Percentiles rank a stretch among this genome's conserved stretches.
phyloP scores from a whole-genome alignment of 352 stramenopile genomes.

The Globisporangium spiculum region DNA sequence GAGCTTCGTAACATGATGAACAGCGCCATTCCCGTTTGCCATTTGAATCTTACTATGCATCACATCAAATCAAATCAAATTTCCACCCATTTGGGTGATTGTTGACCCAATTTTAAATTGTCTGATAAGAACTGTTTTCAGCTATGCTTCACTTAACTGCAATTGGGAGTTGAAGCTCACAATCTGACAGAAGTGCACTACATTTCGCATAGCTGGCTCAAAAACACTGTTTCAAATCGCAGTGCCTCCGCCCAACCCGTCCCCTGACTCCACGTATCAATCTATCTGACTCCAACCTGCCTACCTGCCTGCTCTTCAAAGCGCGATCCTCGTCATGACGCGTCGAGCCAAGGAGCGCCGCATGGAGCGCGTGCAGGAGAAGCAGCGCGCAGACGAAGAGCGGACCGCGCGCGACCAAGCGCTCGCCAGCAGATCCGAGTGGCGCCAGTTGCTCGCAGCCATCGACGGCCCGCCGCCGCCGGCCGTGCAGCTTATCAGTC shows the following conservation, averaged over 20 bases:
- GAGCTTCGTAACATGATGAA: constrained; percentile 1
- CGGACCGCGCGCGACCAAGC: constrained; percentile 31
- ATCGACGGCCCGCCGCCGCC: constrained; percentile 41
- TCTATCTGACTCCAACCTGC: constrained; percentile 4
- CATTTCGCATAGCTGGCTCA: not conserved
- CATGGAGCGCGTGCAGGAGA: constrained; percentile 55
- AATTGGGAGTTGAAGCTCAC: too few relatives aligned
- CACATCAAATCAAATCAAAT: not conserved
- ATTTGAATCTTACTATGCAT: not conserved
- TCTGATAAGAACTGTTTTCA: too few relatives aligned
- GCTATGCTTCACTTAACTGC: too few relatives aligned
- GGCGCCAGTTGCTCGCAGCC: constrained; percentile 50
- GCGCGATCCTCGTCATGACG: constrained; percentile 41
- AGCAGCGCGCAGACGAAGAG: constrained; percentile 45
- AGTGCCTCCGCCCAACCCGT: not conserved
- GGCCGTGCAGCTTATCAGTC: not conserved
- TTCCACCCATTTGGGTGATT: not conserved
- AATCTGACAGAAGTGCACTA: not conserved
- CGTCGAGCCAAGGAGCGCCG: constrained; percentile 73
- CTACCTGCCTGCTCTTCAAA: not conserved
- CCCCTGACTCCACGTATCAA: not conserved
- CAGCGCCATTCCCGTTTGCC: not conserved
- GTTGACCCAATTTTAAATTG: not conserved
- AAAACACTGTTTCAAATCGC: not conserved
- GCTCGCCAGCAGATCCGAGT: constrained; percentile 45